Conservation (phyloP, 2,329 filamentous ascomycete species). For the Periconia macrospinosa region DNA sequence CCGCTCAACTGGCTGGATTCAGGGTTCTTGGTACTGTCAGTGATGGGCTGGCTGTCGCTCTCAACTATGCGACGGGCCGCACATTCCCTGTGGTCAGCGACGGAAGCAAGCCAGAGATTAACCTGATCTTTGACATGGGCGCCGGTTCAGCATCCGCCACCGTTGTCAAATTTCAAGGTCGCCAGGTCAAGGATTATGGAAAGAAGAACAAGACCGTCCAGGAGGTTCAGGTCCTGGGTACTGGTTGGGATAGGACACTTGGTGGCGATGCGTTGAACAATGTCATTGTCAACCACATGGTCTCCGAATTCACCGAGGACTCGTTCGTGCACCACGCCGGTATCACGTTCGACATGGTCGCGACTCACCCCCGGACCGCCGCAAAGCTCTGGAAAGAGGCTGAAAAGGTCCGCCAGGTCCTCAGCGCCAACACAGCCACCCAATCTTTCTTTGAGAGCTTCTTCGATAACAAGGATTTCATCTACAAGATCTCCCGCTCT, state of each 20-base stretch:
- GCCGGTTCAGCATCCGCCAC: constrained; percentile 92
- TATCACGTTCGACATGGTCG: constrained; percentile 65
- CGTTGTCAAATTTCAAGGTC: constrained; percentile 84
- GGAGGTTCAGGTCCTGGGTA: constrained; percentile 86
- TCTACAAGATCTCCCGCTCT: constrained; percentile 79
- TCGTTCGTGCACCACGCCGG: constrained; percentile 63
- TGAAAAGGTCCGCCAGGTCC: constrained; percentile 80
- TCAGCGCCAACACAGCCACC: constrained; percentile 90
- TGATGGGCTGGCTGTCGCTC: constrained; percentile 86
- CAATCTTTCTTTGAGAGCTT: constrained; percentile 81
- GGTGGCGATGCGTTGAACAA: constrained; percentile 89
- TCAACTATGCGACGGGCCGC: constrained; percentile 92
- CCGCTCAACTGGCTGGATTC: constrained; percentile 84
- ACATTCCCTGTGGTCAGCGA: constrained; percentile 84
- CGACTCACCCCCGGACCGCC: constrained; percentile 77
- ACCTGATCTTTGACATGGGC: constrained; percentile 97
- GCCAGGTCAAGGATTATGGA: constrained; percentile 85
- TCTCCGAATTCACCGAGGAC: constrained; percentile 74
- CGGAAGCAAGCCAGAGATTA: constrained; percentile 83
- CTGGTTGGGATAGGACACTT: constrained; percentile 85
- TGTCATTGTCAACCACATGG: constrained; percentile 86
- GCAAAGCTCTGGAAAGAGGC: constrained; percentile 93
- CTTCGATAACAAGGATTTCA: constrained; percentile 90
- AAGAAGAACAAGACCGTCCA: constrained; percentile 96
- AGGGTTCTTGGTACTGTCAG: constrained; percentile 83